These are phyloP conservation scores for Aurifilum marmelostoma DNA, from an alignment of 2,329 filamentous ascomycete genomes.

Conservation along the genomic window DNA sequence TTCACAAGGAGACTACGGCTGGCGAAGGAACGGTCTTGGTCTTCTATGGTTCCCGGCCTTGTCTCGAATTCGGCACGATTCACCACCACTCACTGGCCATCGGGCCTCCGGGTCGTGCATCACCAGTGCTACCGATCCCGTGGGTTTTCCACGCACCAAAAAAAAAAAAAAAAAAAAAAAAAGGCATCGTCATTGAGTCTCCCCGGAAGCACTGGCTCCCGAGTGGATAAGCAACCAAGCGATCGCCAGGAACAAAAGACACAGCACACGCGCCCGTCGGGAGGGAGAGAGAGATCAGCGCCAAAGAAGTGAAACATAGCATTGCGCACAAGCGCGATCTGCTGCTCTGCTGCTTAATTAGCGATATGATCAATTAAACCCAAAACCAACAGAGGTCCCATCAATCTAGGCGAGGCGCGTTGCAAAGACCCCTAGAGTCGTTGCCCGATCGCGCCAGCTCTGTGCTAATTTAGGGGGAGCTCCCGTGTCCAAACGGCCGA, in stretches of 20 bases:
- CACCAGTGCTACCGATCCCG: not conserved
- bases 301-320: not conserved
- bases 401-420: not conserved
- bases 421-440: not conserved
- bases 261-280: not conserved
- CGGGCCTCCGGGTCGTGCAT: not conserved
- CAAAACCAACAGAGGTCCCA: not conserved
- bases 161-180: too few relatives aligned
- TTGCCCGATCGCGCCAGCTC: not conserved
- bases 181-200: slow-evolving; percentile 23
- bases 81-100: not conserved
- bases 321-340: not conserved
- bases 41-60: not conserved
- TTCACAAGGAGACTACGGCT: not conserved
- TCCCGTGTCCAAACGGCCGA: not conserved
- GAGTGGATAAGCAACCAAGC: too few relatives aligned
- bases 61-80: not conserved
- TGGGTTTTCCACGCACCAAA: not conserved
- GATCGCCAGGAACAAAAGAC: slow-evolving; percentile 25
- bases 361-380: not conserved
- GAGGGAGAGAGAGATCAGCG: not conserved
- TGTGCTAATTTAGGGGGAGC: not conserved
- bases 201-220: not conserved
- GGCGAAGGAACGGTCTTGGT: not conserved
- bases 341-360: not conserved